These are phyloP conservation scores for Paracorniculantispora psalliotae DNA, from an alignment of 2,329 filamentous ascomycete species.

Conservation along the genomic window DNA sequence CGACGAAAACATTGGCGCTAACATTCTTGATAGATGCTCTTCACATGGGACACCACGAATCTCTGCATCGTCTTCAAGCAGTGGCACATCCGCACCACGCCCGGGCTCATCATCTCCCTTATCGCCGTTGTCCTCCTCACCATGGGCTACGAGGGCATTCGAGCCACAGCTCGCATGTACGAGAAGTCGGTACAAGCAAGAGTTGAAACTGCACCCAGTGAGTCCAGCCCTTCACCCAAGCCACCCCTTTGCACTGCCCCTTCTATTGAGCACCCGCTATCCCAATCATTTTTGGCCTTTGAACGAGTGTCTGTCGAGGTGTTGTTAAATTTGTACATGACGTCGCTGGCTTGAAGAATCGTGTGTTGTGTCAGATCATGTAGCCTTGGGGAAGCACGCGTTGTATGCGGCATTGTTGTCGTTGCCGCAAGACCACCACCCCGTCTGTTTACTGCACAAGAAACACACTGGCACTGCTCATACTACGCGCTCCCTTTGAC, in stretches of 20 bases:
- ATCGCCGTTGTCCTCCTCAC: slow-evolving; percentile 75
- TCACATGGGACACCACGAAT: slow-evolving; percentile 90
- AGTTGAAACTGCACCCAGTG: slow-evolving; percentile 48
- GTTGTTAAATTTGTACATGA: not conserved
- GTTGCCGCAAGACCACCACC: not conserved
- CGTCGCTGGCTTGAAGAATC: not conserved
- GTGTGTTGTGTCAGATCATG: not conserved
- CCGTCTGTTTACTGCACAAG: not conserved
- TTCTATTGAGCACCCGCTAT: not conserved
- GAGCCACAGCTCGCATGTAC: slow-evolving; percentile 71
- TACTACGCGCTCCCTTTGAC: not conserved
- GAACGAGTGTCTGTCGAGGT: not conserved
- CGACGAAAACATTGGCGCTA: not conserved
- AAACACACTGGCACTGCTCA: not conserved
- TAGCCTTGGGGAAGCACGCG: not conserved
- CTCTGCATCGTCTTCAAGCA: slow-evolving; percentile 93
- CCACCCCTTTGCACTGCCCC: slow-evolving; percentile 1
- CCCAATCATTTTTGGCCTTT: not conserved
- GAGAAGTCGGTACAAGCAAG: slow-evolving; percentile 53
- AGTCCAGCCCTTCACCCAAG: slow-evolving; percentile 28
- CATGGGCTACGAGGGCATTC: slow-evolving; percentile 89
- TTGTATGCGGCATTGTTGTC: not conserved
- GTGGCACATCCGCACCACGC: slow-evolving; percentile 77
- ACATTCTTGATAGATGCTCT: slow-evolving; percentile 71
- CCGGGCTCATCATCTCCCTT: slow-evolving; percentile 76